Conservation (phyloP, 345 rosid genomes). For the Ceriops decandra region DNA sequence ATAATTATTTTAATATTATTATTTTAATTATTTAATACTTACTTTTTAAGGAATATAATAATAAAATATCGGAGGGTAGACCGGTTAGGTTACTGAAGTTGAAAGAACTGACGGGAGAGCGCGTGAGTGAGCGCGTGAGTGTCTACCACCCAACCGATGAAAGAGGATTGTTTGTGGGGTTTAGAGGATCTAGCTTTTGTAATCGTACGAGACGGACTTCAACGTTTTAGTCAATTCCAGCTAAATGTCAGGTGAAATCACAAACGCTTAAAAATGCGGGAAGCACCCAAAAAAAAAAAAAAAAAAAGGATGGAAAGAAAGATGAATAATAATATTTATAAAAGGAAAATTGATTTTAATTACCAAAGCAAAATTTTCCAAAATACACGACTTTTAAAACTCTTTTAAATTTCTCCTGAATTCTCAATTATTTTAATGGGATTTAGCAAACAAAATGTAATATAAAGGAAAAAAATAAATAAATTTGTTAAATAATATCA, state of each 20-base stretch:
- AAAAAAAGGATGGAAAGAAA: not conserved
- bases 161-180: not conserved
- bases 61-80: constrained; percentile 9
- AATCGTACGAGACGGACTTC: constrained; percentile 46
- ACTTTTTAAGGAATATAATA: too few species aligned
- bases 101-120: constrained; percentile 29
- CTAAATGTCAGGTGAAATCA: constrained; percentile 51
- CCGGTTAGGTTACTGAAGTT: constrained; percentile 26
- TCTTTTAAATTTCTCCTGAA: too few species aligned
- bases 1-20: too few species aligned
- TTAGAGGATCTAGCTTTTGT: not conserved
- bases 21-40: too few species aligned
- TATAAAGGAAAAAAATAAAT: too few species aligned
- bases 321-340: too few species aligned
- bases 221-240: constrained; percentile 36
- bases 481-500: too few species aligned
- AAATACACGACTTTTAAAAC: too few species aligned
- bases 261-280: constrained; percentile 20
- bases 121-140: constrained; percentile 33
- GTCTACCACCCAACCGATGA: constrained; percentile 37
- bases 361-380: too few species aligned
- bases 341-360: too few species aligned
- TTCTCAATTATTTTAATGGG: too few species aligned
- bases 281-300: not conserved
- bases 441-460: too few species aligned